These are phyloP conservation scores for Teratosphaeria zuluensis DNA, from an alignment of 2,329 filamentous ascomycete species.

Conservation along the genomic window DNA sequence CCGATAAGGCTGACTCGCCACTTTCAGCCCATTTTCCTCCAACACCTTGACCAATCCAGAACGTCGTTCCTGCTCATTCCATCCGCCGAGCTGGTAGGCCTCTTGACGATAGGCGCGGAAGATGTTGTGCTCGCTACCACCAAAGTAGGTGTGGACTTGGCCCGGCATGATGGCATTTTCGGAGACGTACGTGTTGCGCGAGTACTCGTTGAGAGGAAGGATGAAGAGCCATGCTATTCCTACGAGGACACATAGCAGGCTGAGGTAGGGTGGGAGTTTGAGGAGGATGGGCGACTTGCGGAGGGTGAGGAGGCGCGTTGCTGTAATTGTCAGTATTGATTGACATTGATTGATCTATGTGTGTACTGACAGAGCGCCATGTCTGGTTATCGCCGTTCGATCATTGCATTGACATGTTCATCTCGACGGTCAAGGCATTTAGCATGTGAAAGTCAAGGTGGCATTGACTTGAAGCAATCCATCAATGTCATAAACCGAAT, in stretches of 20 bases:
- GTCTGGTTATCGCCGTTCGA: neutral
- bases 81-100: slow-evolving; percentile 51
- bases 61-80: slow-evolving; percentile 28
- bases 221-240: slow-evolving; percentile 85
- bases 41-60: slow-evolving; percentile 63
- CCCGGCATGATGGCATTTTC: slow-evolving; percentile 93
- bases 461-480: neutral
- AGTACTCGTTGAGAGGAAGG: slow-evolving; percentile 83
- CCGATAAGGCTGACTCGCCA: slow-evolving; percentile 76
- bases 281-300: slow-evolving; percentile 73
- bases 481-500: neutral
- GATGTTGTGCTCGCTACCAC: slow-evolving; percentile 89
- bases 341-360: neutral
- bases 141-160: slow-evolving; percentile 96
- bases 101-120: slow-evolving; percentile 86
- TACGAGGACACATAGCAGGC: slow-evolving; percentile 71
- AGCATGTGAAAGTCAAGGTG: neutral
- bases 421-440: neutral
- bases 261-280: slow-evolving; percentile 78
- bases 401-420: neutral
- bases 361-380: slow-evolving; percentile 21
- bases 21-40: slow-evolving; percentile 70
- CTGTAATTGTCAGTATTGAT: slow-evolving; percentile 12
- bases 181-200: slow-evolving; percentile 86
- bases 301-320: slow-evolving; percentile 54